phyloP scores from a whole-genome alignment of 345 rosid genomes.

The Raphanus raphanistrum region DNA sequence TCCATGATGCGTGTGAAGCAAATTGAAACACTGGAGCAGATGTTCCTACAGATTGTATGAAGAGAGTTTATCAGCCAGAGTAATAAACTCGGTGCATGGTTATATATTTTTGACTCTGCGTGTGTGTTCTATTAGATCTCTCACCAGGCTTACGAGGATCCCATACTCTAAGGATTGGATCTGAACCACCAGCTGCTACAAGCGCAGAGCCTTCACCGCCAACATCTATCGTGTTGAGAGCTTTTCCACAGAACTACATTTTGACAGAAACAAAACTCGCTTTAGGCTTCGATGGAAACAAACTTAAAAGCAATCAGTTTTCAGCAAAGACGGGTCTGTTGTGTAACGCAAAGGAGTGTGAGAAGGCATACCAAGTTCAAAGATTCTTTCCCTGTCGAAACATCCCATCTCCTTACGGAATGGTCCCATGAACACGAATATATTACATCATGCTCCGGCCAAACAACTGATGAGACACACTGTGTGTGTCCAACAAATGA shows the following conservation, averaged over 20 bases:
- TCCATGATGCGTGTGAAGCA: constrained; percentile 89
- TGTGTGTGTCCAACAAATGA: constrained; percentile 91
- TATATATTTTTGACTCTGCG: background rate
- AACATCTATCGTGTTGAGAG: constrained; percentile 72
- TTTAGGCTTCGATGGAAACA: background rate
- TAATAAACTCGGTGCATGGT: constrained; percentile 8
- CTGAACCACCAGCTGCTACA: constrained; percentile 88
- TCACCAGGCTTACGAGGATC: constrained; percentile 98
- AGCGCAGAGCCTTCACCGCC: constrained; percentile 96
- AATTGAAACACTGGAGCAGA: constrained; percentile 87
- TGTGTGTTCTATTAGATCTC: constrained; percentile 16
- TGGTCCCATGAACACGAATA: constrained; percentile 97
- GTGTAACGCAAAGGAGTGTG: constrained; percentile 15
- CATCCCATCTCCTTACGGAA: constrained; percentile 88
- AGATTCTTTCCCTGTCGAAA: constrained; percentile 76
- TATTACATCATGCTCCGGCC: constrained; percentile 73
- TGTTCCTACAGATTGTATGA: constrained; percentile 53
- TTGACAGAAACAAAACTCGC: background rate
- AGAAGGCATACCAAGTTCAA: constrained; percentile 58
- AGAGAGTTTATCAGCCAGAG: background rate
- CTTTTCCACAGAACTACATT: constrained; percentile 79
- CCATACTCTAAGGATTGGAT: constrained; percentile 89
- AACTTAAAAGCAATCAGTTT: background rate
- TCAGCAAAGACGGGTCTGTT: background rate
- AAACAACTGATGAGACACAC: constrained; percentile 76